phyloP scores from a whole-genome alignment of 192 early-diverging fungal genomes.

The Mortierella antarctica region DNA sequence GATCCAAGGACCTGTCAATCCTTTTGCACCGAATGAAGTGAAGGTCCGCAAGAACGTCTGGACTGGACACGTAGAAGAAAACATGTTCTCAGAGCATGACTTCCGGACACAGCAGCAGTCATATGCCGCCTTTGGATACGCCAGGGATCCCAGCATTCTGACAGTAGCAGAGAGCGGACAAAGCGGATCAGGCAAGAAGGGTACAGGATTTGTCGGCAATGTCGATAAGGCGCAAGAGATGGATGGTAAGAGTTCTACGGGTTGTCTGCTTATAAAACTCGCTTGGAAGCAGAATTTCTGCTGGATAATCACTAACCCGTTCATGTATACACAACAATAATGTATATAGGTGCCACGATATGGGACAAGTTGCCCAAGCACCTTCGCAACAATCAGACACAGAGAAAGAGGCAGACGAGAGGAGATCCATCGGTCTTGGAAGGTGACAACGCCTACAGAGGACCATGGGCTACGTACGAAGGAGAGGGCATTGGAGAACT shows the following conservation, averaged over 20 bases:
- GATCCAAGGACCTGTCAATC: constrained; percentile 65
- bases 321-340: no score
- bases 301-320: no score
- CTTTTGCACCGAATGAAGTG: constrained; percentile 55
- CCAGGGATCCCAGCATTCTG: constrained; percentile 79
- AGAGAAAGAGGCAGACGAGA: constrained; percentile 77
- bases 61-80: constrained; percentile 84
- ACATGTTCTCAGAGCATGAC: constrained; percentile 72
- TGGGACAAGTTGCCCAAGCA: constrained; percentile 54
- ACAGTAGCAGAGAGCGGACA: constrained; percentile 47
- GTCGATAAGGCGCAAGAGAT: constrained; percentile 60
- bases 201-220: constrained; percentile 74
- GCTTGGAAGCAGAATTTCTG: no score
- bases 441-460: constrained; percentile 82
- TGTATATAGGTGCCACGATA: constrained; percentile 42
- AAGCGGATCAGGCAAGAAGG: constrained; percentile 58
- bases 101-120: constrained; percentile 90
- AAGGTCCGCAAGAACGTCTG: constrained; percentile 63
- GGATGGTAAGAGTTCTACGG: constrained; percentile 49
- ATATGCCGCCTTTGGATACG: constrained; percentile 82
- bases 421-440: constrained; percentile 82
- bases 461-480: constrained; percentile 96
- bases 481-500: constrained; percentile 76
- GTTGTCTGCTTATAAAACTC: not conserved
- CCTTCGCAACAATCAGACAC: constrained; percentile 50